phyloP scores from a whole-genome alignment of 2,329 filamentous ascomycete genomes.

The Pseudogymnoascus sp. region DNA sequence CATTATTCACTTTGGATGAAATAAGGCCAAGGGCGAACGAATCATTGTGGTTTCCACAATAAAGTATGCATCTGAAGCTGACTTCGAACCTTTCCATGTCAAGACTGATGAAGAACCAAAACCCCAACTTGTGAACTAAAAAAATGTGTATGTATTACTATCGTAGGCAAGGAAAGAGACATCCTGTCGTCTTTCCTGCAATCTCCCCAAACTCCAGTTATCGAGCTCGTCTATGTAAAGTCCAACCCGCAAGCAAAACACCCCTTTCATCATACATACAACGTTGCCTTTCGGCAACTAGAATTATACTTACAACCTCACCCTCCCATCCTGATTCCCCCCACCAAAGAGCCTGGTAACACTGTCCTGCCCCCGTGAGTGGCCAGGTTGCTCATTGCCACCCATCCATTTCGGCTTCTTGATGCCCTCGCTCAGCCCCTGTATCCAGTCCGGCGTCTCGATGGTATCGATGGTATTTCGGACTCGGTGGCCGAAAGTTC shows the following conservation, averaged over 20 bases:
- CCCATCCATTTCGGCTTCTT: constrained; percentile 78
- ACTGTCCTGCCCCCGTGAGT: constrained; percentile 30
- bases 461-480: constrained; percentile 86
- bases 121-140: not conserved
- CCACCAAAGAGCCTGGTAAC: constrained; percentile 53
- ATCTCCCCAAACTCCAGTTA: not conserved
- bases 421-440: constrained; percentile 58
- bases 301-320: constrained; percentile 21
- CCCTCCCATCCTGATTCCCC: constrained; percentile 29
- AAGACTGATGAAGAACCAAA: not conserved
- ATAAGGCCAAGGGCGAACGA: too few species aligned
- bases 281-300: not conserved
- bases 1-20: too few species aligned
- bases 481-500: constrained; percentile 73
- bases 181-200: not conserved
- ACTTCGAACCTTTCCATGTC: not conserved
- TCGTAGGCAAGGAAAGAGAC: constrained; percentile 1
- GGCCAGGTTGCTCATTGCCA: constrained; percentile 36
- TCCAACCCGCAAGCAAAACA: not conserved
- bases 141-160: constrained; percentile 2
- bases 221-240: not conserved
- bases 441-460: constrained; percentile 74
- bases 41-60: too few species aligned
- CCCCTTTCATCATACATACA: constrained; percentile 3
- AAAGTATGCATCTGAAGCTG: not conserved